These are phyloP conservation scores for Heimioporus sp. DNA, from an alignment of 768 basidiomycete species.

Conservation along the genomic window DNA sequence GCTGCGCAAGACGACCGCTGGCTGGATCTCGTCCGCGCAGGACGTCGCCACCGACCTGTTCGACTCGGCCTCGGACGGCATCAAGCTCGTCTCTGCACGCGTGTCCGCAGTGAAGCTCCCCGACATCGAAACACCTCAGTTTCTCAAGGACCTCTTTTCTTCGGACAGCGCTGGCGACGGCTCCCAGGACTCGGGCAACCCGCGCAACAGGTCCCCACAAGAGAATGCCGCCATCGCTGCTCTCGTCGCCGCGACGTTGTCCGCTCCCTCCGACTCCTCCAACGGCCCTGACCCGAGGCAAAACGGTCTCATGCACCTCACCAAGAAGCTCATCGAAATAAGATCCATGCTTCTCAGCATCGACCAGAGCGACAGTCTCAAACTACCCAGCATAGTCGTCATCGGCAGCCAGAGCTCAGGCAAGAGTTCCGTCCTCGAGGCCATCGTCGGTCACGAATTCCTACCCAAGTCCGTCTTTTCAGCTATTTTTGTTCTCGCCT, in stretches of 20 bases:
- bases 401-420: slow-evolving; percentile 98
- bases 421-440: slow-evolving; percentile 96
- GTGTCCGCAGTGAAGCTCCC: slow-evolving; percentile 61
- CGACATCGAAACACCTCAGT: slow-evolving; percentile 58
- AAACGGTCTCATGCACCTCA: slow-evolving; percentile 91
- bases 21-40: slow-evolving; percentile 62
- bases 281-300: slow-evolving; percentile 46
- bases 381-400: slow-evolving; percentile 96
- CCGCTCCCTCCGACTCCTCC: slow-evolving; percentile 64
- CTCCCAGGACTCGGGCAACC: slow-evolving; percentile 36
- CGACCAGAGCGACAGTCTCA: slow-evolving; percentile 92
- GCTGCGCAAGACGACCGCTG: slow-evolving; percentile 64
- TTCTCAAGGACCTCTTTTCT: slow-evolving; percentile 64
- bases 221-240: slow-evolving; percentile 69
- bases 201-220: slow-evolving; percentile 43
- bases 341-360: slow-evolving; percentile 92
- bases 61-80: slow-evolving; percentile 66
- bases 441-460: slow-evolving; percentile 97
- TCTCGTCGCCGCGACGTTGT: slow-evolving; percentile 74
- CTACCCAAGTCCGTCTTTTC: slow-evolving; percentile 83
- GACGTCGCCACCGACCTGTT: slow-evolving; percentile 61
- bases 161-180: slow-evolving; percentile 26
- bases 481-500: neutral
- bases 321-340: slow-evolving; percentile 94
- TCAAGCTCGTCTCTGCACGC: slow-evolving; percentile 57